A percentile compares a stretch with the other conserved stretches of the same genome.
Evolutionary conservation across 208 protist species (phyloP).

Genomic region (Acanthamoeba sp.): DNA sequence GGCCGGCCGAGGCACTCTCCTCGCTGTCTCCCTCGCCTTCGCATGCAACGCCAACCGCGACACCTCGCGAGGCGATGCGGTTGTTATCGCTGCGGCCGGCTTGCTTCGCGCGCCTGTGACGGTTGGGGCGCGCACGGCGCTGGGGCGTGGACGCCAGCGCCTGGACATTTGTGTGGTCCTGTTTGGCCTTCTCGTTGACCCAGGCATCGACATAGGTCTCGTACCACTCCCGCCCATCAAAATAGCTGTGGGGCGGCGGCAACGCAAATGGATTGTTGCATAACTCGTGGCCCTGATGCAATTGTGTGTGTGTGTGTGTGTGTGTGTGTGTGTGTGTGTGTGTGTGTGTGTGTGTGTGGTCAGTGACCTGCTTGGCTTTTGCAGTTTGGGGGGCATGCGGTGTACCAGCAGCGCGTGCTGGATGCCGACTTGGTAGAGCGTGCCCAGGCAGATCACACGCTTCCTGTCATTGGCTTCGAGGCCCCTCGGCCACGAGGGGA

Average conservation of each 20-base stretch:
- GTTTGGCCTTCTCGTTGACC: background rate
- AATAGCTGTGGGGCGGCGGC: background rate
- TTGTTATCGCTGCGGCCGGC: background rate
- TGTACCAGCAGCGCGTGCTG: constrained; percentile 30
- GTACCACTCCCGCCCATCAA: constrained; percentile 2
- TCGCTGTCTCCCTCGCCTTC: background rate
- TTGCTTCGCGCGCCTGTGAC: background rate
- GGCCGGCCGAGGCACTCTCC: no score
- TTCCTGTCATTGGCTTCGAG: background rate
- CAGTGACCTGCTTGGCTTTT: no score
- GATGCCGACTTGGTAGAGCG: constrained; percentile 36
- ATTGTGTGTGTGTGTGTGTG: no score
- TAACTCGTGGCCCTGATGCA: background rate
- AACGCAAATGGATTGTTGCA: background rate
- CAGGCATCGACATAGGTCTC: background rate
- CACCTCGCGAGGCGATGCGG: background rate
- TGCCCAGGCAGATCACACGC: background rate
- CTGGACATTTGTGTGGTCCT: background rate
- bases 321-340: no score
- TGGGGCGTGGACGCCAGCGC: background rate
- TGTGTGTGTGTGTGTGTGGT: no score
- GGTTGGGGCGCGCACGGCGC: background rate
- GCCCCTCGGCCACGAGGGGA: background rate
- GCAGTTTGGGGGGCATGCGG: no score
- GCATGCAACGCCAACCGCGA: no score